Base-by-base conservation (phyloP, 345 rosid species). In the Xanthoceras sorbifolium region DNA sequence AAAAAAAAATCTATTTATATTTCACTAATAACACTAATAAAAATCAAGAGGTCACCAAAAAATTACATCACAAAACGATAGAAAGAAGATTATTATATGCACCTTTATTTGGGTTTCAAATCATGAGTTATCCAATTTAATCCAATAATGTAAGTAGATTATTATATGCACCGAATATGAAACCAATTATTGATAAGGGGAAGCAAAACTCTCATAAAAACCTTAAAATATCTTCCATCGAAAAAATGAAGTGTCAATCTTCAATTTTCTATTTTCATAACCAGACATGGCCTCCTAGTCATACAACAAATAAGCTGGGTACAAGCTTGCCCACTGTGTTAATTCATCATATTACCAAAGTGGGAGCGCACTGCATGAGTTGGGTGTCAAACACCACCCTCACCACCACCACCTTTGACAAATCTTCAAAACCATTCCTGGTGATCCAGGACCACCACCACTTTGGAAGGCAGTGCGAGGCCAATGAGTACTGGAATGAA, bases 381-480 rank as follows among this genome's bases (percentile, higher is more conserved):
- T 17, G 20, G 68, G 74, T 18, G 42, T 31, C 22, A 8, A 57
- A 67, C 55, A 60, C 67, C 55, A 52, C 63, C 50, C 57, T 61
- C 31, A 23, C 74, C 9, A n/a, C 74, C 9, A n/a, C 68, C 18
- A 36, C 40, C 1, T 25, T 57, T 54, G 63, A 44, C 62, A n/a
- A n/a, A 34, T 50, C 17, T 23, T 64, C 64, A 50, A 64, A 74
- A 32, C 62, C 23, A 46, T 22, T 22, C 25, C 29, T 4, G 78
- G 4, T 29, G 25, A 14, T 28, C 38, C 42, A 67, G 76, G 78
- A 55, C 14, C 28, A 55, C 14, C 28, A 55, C 77, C 77, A 32
- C 44, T 57, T 67, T 23, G 28, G 77, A 52, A 78, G 67, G 26
- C n/a, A 12, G 12, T 46, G 12, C 14, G 42, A 28, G 65, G 77